Percentiles rank a stretch among this genome's conserved stretches.
These are phyloP conservation scores for Yarrowia porcina DNA, from an alignment of 805 yeast genomes.

Conservation along the genomic window DNA sequence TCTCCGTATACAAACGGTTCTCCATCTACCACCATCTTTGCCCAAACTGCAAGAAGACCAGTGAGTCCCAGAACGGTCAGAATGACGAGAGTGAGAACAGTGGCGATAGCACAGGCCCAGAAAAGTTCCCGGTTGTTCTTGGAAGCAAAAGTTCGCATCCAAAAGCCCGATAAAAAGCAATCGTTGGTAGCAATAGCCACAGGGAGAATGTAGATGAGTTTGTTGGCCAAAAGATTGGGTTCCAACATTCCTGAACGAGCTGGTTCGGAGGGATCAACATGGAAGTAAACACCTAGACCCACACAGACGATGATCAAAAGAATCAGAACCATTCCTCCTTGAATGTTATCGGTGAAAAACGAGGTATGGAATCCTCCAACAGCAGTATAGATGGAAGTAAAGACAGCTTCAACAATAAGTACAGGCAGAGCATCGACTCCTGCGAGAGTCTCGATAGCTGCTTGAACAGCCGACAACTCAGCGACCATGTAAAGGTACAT, in stretches of 20 bases:
- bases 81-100: slow-evolving; percentile 50
- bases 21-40: slow-evolving; percentile 61
- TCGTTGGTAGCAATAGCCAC: slow-evolving; percentile 89
- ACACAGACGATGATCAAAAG: slow-evolving; percentile 66
- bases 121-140: slow-evolving; percentile 68
- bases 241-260: slow-evolving; percentile 53
- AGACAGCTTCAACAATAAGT: slow-evolving; percentile 78
- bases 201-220: slow-evolving; percentile 74
- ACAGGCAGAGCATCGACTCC: slow-evolving; percentile 76
- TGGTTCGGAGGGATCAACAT: slow-evolving; percentile 60
- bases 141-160: slow-evolving; percentile 93
- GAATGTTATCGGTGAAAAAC: slow-evolving; percentile 81
- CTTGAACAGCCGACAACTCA: slow-evolving; percentile 76
- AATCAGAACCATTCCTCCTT: slow-evolving; percentile 68
- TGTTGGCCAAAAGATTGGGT: slow-evolving; percentile 79
- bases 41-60: slow-evolving; percentile 90
- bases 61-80: slow-evolving; percentile 74
- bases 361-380: slow-evolving; percentile 88
- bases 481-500: slow-evolving; percentile 77
- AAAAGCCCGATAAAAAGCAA: slow-evolving; percentile 85
- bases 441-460: slow-evolving; percentile 73
- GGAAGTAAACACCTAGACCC: slow-evolving; percentile 72
- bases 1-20: slow-evolving; percentile 33
- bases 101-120: slow-evolving; percentile 67
- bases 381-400: slow-evolving; percentile 81